phyloP scores from a whole-genome alignment of 2,329 filamentous ascomycete genomes.

The Trichoderma atroviride region DNA sequence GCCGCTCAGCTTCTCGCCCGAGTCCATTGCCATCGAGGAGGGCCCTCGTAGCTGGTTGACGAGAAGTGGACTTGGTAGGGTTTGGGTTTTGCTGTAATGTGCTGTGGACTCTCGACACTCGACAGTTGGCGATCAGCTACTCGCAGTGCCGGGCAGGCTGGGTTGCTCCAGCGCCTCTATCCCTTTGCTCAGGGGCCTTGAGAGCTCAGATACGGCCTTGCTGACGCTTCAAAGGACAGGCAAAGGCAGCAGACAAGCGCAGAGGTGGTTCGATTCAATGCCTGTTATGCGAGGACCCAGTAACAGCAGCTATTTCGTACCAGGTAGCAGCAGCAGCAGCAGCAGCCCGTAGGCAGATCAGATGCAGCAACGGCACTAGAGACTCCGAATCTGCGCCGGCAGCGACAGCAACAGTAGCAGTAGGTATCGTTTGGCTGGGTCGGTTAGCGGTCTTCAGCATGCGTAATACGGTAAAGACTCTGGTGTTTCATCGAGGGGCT shows the following conservation, averaged over 20 bases:
- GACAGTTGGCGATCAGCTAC: slow-evolving; percentile 31
- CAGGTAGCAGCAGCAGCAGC: background rate
- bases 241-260: slow-evolving; percentile 13
- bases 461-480: slow-evolving; percentile 28
- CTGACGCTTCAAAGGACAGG: background rate
- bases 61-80: background rate
- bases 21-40: slow-evolving; percentile 36
- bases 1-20: slow-evolving; percentile 33
- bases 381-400: slow-evolving; percentile 10
- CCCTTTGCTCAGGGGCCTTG: slow-evolving; percentile 20
- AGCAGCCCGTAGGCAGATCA: background rate
- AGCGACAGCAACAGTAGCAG: background rate
- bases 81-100: background rate
- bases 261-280: slow-evolving; percentile 14
- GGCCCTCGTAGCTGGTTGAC: slow-evolving; percentile 6
- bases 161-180: slow-evolving; percentile 1
- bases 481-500: slow-evolving; percentile 35
- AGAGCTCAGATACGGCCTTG: slow-evolving; percentile 9
- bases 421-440: slow-evolving; percentile 8
- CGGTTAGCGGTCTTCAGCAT: slow-evolving; percentile 27
- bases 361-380: background rate
- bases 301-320: background rate
- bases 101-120: slow-evolving; percentile 28
- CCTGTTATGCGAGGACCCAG: background rate
- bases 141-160: slow-evolving; percentile 32